These are phyloP conservation scores for Geotrichum klebahnii DNA, from an alignment of 1,139 yeast species.

Conservation along the genomic window DNA sequence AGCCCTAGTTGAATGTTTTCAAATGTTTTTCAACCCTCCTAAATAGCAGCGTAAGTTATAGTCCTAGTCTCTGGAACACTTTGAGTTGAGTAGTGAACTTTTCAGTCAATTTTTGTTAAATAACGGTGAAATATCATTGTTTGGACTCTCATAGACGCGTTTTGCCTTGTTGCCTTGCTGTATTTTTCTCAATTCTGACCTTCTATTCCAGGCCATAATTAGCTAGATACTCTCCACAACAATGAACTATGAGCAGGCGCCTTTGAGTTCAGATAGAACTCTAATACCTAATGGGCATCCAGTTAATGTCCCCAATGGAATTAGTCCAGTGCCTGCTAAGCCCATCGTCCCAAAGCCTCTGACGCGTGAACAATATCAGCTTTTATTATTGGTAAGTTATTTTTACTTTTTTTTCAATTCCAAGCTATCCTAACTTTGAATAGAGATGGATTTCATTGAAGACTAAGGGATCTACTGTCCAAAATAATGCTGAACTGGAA, in stretches of 20 bases:
- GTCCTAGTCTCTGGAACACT: too few relatives aligned
- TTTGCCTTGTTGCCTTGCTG: too few relatives aligned
- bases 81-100: too few relatives aligned
- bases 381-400: constrained; percentile 36
- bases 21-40: background rate
- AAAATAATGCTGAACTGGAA: constrained; percentile 38
- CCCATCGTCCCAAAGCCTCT: constrained; percentile 31
- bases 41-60: background rate
- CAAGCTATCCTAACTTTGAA: background rate
- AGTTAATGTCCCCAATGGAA: background rate
- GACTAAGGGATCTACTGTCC: constrained; percentile 37
- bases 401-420: background rate
- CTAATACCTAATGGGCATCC: background rate
- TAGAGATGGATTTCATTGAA: constrained; percentile 43
- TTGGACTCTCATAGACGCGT: too few relatives aligned
- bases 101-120: too few relatives aligned
- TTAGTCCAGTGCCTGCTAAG: background rate
- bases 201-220: too few relatives aligned
- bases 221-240: too few relatives aligned
- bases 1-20: background rate
- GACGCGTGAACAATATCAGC: constrained; percentile 39
- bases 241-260: background rate
- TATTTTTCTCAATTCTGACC: too few relatives aligned
- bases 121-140: too few relatives aligned
- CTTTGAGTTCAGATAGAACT: background rate